These are phyloP conservation scores for Tanacetum coccineum DNA, from an alignment of 129 eudicot genomes.

Conservation along the genomic window DNA sequence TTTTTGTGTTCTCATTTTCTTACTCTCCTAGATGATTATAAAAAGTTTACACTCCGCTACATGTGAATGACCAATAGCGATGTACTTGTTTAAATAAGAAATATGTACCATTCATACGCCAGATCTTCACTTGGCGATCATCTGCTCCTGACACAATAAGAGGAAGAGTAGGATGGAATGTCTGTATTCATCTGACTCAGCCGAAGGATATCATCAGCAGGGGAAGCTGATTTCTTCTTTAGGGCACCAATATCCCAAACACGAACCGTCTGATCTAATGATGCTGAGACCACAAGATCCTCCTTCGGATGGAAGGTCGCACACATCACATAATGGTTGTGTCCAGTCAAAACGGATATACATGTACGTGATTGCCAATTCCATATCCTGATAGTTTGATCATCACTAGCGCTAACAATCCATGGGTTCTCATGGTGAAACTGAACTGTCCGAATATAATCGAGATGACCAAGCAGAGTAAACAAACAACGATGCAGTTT, in stretches of 20 bases:
- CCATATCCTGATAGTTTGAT: conserved; percentile 87
- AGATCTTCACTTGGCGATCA: conserved; percentile 82
- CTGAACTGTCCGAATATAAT: conserved; percentile 78
- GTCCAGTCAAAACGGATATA: conserved; percentile 81
- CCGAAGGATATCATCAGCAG: conserved; percentile 77
- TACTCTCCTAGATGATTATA: conserved; percentile 23
- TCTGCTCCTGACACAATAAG: conserved; percentile 83
- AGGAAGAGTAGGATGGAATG: conserved; percentile 83
- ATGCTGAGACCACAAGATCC: conserved; percentile 82
- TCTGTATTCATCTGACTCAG: conserved; percentile 78
- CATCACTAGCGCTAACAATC: conserved; percentile 95
- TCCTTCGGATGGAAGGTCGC: conserved; percentile 83
- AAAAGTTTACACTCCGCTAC: background rate
- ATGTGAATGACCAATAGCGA: background rate
- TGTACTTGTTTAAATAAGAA: background rate
- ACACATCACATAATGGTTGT: conserved; percentile 91
- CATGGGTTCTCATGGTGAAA: conserved; percentile 87
- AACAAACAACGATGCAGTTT: conserved; percentile 80
- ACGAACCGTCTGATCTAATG: conserved; percentile 85
- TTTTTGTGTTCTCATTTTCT: background rate
- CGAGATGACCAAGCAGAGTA: conserved; percentile 86
- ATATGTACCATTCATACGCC: conserved; percentile 76
- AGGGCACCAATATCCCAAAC: conserved; percentile 90
- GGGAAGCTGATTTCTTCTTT: conserved; percentile 76
- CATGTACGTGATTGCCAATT: conserved; percentile 92